A percentile compares a stretch with the other conserved stretches of the same genome.
Conservation (phyloP, 108 stramenopile genomes). For the Bacterosira constricta region DNA sequence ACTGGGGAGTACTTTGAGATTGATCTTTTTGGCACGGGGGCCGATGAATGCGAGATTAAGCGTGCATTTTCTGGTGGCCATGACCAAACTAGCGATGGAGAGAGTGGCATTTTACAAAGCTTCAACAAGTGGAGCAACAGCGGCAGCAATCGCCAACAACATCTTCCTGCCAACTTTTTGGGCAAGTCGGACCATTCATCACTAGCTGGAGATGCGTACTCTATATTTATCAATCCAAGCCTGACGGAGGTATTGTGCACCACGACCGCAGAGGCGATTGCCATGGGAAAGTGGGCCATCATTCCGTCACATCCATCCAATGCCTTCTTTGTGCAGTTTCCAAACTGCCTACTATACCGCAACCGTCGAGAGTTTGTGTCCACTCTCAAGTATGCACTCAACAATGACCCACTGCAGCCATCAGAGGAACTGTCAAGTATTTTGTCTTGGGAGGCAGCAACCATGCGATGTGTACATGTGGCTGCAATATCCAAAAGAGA, state of each 20-base stretch:
- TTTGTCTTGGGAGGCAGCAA: slow-evolving; percentile 83
- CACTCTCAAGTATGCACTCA: slow-evolving; percentile 54
- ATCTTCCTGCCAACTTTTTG: slow-evolving; percentile 66
- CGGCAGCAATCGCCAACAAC: slow-evolving; percentile 19
- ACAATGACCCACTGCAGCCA: slow-evolving; percentile 56
- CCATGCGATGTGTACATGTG: slow-evolving; percentile 63
- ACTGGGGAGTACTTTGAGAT: slow-evolving; percentile 73
- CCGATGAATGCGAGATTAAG: slow-evolving; percentile 68
- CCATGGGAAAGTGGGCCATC: slow-evolving; percentile 87
- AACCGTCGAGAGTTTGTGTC: slow-evolving; percentile 56
- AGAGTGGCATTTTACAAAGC: slow-evolving; percentile 13
- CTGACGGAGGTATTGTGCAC: slow-evolving; percentile 87
- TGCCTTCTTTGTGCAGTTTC: slow-evolving; percentile 72
- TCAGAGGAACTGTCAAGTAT: slow-evolving; percentile 28
- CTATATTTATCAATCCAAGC: slow-evolving; percentile 80
- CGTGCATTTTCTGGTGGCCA: slow-evolving; percentile 47
- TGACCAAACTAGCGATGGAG: neutral
- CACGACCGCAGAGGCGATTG: slow-evolving; percentile 84
- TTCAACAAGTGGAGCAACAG: slow-evolving; percentile 3
- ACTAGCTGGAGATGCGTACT: slow-evolving; percentile 54
- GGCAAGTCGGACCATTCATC: slow-evolving; percentile 68
- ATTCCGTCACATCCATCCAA: slow-evolving; percentile 80
- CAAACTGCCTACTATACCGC: slow-evolving; percentile 72
- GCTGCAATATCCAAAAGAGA: slow-evolving; percentile 60
- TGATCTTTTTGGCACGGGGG: slow-evolving; percentile 76